Percentiles rank a stretch among this genome's conserved stretches.
Evolutionary conservation across 352 stramenopile genomes (phyloP).

Genomic region (Phytophthora gonapodyides): DNA sequence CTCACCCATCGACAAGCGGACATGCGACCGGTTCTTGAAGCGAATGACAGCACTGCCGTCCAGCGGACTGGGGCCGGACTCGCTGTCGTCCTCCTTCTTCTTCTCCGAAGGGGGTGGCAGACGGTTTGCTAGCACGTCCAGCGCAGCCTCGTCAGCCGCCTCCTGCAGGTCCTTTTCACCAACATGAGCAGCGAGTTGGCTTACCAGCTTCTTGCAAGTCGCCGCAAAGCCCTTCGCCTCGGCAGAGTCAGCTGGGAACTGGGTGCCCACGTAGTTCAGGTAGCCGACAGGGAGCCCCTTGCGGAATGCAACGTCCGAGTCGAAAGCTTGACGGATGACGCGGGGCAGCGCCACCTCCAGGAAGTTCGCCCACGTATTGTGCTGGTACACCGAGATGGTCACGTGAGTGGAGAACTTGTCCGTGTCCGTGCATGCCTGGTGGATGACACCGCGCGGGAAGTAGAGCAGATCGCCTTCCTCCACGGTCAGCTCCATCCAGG

Average conservation of each 20-base stretch:
- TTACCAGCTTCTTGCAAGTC: constrained; percentile 54
- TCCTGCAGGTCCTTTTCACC: constrained; percentile 60
- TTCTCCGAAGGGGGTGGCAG: constrained; percentile 47
- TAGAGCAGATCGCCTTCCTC: constrained; percentile 87
- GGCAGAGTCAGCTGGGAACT: constrained; percentile 47
- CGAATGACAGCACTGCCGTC: constrained; percentile 52
- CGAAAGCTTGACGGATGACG: constrained; percentile 79
- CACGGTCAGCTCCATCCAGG: constrained; percentile 83
- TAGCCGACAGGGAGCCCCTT: constrained; percentile 75
- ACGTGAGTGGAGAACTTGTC: constrained; percentile 86
- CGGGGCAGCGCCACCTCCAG: constrained; percentile 78
- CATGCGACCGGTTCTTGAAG: constrained; percentile 71
- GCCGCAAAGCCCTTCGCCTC: constrained; percentile 57
- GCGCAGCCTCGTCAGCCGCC: constrained; percentile 72
- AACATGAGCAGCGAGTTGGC: constrained; percentile 55
- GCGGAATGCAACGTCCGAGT: constrained; percentile 75
- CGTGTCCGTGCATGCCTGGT: constrained; percentile 79
- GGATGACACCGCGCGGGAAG: constrained; percentile 81
- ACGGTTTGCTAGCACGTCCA: constrained; percentile 80
- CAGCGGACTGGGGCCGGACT: constrained; percentile 46
- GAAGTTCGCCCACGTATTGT: constrained; percentile 90
- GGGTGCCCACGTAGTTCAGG: constrained; percentile 72
- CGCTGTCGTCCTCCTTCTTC: constrained; percentile 19
- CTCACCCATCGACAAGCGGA: constrained; percentile 68
- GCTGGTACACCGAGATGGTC: constrained; percentile 89